Evolutionary conservation across 768 basidiomycete genomes (phyloP), one percentile per base, ranked within the genome.

Genomic region (Hygrophorus pudorinus): DNA sequence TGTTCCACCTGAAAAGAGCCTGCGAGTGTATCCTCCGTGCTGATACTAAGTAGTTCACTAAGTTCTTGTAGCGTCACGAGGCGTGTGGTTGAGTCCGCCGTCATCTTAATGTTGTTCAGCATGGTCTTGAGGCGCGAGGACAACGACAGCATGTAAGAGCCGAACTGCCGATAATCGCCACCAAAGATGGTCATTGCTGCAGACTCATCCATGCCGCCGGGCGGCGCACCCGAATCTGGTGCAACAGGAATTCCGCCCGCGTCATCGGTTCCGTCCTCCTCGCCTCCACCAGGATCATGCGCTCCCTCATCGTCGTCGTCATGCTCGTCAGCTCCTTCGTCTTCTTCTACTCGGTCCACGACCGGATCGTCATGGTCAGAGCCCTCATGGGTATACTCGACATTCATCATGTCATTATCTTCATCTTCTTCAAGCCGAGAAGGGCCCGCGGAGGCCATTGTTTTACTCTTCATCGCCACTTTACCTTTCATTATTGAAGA

Each of bases 1-100:
- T 81, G 76, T 54, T 94, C 92, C 16, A 93, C 83, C 51, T 85
- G 87, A 66, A 99, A 94, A n/a, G 87, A 93, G 33, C 91, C 91
- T 7, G 89, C 86, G 37, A 99, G 70, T 5, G 92, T 97, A 59
- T 99, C 96, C 65, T 98, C 94, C 2, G 91, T 97, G 62, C 89
- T 90, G 65, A 98, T 93, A 48, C 88, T 87, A 45, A 99, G 78
- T 28, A 97, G 63, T 59, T 98, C 94, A 65, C 88, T 91, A 42
- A 96, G 75, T 56, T 99, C 94, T 58, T 97, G 92, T 21, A 99
- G 67, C 4, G 93, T 92, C 35, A 90, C 66, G 21, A 97, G 76
- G 38, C 92, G 83, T 32, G 81, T 85, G 0, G 85, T 88, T 9
- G 87, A 81, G 58, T 87, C 87, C 27, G 88, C 85, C 21, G 81